Conservation (phyloP, 1,139 yeast genomes). For the Magnusiomyces sp. region DNA sequence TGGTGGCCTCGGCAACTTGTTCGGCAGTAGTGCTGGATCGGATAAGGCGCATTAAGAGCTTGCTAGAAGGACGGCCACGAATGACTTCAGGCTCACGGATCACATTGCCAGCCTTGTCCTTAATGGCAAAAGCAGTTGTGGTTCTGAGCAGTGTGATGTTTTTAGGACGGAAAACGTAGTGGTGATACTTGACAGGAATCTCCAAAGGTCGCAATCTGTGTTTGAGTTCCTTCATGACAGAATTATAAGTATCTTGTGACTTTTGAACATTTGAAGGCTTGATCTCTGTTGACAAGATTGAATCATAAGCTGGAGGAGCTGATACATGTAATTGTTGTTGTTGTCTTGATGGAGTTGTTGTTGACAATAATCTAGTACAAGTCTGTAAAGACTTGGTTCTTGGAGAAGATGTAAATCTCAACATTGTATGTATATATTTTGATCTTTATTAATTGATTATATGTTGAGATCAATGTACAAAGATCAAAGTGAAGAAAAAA, state of each 20-base stretch:
- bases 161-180: constrained; percentile 13
- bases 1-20: constrained; percentile 3
- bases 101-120: constrained; percentile 14
- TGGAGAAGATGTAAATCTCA: not conserved
- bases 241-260: not conserved
- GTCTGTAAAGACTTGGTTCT: not conserved
- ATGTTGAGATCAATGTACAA: not conserved
- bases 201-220: constrained; percentile 11
- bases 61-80: constrained; percentile 12
- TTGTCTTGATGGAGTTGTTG: not conserved
- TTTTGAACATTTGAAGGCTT: not conserved
- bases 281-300: not conserved
- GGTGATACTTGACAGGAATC: constrained; percentile 11
- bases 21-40: constrained; percentile 8
- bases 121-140: constrained; percentile 4
- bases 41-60: constrained; percentile 10
- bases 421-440: not conserved
- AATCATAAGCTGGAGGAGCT: not conserved
- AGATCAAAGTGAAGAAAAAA: not conserved
- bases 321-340: not conserved
- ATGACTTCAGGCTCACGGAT: constrained; percentile 8
- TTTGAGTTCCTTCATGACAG: constrained; percentile 9
- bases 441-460: not conserved
- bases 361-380: not conserved
- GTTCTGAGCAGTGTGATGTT: constrained; percentile 9